Conservation (phyloP, 139 green algal genomes). For the Volvox reticuliferus region DNA sequence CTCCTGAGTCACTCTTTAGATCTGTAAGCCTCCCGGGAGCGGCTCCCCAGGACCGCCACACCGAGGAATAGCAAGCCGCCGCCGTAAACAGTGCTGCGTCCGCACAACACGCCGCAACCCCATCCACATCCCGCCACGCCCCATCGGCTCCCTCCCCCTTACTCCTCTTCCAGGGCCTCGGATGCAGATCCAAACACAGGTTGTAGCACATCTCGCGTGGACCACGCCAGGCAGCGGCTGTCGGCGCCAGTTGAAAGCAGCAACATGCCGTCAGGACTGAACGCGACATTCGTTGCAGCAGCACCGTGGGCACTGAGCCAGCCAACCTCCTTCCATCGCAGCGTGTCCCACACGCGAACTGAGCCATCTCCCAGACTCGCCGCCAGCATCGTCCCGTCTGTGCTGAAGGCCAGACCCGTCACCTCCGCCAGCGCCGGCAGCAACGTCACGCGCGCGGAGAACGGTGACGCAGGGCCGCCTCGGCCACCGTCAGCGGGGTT, state of each 20-base stretch:
- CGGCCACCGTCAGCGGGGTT: background rate
- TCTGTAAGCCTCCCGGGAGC: no score
- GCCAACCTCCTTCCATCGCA: constrained; percentile 11
- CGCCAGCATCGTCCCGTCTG: constrained; percentile 11
- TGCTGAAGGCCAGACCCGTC: background rate
- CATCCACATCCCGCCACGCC: no score
- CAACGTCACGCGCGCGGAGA: background rate
- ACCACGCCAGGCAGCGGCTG: background rate
- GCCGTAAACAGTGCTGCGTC: no score
- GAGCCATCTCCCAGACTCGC: background rate
- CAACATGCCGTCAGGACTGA: background rate
- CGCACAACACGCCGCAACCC: no score
- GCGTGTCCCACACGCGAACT: constrained; percentile 24
- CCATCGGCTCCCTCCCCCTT: background rate
- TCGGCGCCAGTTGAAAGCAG: background rate
- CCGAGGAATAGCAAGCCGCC: no score
- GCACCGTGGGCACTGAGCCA: constrained; percentile 12
- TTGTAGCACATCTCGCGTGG: constrained; percentile 17
- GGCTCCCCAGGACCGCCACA: no score
- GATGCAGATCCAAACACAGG: background rate
- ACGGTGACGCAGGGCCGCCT: background rate
- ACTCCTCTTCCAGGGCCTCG: background rate
- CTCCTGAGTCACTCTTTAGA: no score
- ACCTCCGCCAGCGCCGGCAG: background rate
- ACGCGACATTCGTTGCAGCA: background rate